A percentile compares a stretch with the other conserved stretches of the same genome.
Conservation (phyloP, 225 moss, liverwort and hornwort genomes). For the Pleurozium schreberi region DNA sequence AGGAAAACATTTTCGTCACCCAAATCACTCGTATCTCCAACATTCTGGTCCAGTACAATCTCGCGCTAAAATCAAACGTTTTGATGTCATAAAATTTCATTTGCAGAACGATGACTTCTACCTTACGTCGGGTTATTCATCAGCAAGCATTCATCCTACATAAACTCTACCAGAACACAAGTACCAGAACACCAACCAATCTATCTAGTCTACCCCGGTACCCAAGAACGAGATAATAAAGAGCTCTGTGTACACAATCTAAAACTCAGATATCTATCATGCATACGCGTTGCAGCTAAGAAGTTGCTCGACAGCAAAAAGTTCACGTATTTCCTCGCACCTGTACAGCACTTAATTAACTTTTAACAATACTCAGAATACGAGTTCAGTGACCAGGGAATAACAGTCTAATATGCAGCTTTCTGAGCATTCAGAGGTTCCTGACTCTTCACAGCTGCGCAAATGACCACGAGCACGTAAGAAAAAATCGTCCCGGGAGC, state of each 20-base stretch:
- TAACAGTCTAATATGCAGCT: background rate
- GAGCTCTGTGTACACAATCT: background rate
- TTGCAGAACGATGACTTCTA: no score
- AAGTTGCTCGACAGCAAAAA: no score
- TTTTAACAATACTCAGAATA: background rate
- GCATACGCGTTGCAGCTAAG: no score
- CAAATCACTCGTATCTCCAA: background rate
- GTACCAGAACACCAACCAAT: background rate
- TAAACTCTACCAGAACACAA: background rate
- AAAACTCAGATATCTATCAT: background rate
- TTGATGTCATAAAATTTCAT: accelerated
- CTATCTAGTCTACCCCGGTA: no score
- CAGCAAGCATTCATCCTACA: background rate
- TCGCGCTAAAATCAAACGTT: background rate
- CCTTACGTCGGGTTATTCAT: background rate
- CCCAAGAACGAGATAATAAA: background rate
- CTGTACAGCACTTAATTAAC: no score
- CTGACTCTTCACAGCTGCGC: background rate
- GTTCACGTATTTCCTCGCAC: no score
- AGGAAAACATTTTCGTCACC: no score
- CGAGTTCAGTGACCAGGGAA: background rate
- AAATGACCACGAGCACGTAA: background rate
- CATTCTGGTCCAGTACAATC: no score
- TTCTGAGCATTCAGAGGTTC: background rate
- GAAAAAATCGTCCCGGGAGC: background rate